Conservation (phyloP, 331 rosid genomes). For the Ulmus americana region DNA sequence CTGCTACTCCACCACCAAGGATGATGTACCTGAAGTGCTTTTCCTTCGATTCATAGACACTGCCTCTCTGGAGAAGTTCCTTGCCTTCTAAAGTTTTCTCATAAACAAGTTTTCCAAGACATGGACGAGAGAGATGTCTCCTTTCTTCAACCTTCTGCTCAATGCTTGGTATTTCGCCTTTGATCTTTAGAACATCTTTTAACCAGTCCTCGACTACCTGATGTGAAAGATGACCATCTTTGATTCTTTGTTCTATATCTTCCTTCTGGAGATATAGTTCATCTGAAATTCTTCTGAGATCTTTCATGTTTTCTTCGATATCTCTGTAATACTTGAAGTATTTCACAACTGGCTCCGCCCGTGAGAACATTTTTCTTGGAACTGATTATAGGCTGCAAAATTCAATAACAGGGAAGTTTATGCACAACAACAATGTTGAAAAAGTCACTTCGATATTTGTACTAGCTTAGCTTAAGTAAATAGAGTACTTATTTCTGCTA, state of each 20-base stretch:
- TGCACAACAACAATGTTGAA: background rate
- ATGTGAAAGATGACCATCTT: slow-evolving; percentile 2
- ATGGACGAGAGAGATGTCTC: slow-evolving; percentile 11
- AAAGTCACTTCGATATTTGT: background rate
- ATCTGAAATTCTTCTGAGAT: slow-evolving; percentile 21
- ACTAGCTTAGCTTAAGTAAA: too few relatives aligned
- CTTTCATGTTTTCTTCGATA: slow-evolving; percentile 16
- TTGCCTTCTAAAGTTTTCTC: slow-evolving; percentile 26
- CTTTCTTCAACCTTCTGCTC: slow-evolving; percentile 11
- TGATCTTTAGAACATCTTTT: slow-evolving; percentile 21
- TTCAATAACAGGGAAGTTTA: slow-evolving; percentile 3
- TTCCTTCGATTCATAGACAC: background rate
- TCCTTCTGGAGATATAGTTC: slow-evolving; percentile 21
- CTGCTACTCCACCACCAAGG: slow-evolving; percentile 50
- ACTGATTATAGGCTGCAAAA: background rate
- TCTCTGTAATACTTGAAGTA: slow-evolving; percentile 17
- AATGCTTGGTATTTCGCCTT: slow-evolving; percentile 14
- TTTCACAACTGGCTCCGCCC: slow-evolving; percentile 1
- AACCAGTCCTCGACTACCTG: slow-evolving; percentile 30
- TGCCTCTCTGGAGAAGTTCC: slow-evolving; percentile 31
- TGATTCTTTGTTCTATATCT: slow-evolving; percentile 10
- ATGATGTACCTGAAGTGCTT: slow-evolving; percentile 30
- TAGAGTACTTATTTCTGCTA: too few relatives aligned
- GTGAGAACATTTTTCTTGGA: background rate
- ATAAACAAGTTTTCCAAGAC: slow-evolving; percentile 23